Percentiles rank a stretch among this genome's conserved stretches.
Conservation (phyloP, 2,329 filamentous ascomycete genomes). For the Aspergillus fumigatus region DNA sequence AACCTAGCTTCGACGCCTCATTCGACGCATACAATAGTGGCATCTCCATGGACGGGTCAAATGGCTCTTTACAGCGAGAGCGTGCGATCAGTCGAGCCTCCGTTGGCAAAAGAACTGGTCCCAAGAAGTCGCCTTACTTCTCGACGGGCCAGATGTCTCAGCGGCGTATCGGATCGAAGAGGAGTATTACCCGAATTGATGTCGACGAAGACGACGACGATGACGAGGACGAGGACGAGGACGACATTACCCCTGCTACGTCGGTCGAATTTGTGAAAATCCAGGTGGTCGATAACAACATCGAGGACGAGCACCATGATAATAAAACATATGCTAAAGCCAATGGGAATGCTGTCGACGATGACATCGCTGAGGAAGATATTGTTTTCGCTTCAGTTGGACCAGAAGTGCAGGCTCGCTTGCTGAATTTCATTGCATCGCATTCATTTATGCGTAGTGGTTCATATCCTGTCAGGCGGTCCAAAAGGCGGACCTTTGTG, state of each 20-base stretch:
- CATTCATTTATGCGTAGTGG: slow-evolving; percentile 16
- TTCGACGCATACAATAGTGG: slow-evolving; percentile 10
- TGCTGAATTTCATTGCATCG: slow-evolving; percentile 14
- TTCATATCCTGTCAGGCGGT: slow-evolving; percentile 13
- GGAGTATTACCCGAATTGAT: slow-evolving; percentile 3
- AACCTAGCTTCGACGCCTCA: slow-evolving; percentile 16
- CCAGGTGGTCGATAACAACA: background rate
- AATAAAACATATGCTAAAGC: background rate
- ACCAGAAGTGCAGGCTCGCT: slow-evolving; percentile 1
- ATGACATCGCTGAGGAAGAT: slow-evolving; percentile 10
- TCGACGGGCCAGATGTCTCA: background rate
- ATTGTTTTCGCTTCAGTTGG: slow-evolving; percentile 13
- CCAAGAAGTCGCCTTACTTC: slow-evolving; percentile 9
- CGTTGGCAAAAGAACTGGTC: background rate
- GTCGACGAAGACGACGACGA: background rate
- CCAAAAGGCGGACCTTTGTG: slow-evolving; percentile 17
- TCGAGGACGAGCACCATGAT: background rate
- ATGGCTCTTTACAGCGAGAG: background rate
- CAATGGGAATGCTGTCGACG: background rate
- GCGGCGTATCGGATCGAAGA: background rate
- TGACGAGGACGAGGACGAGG: background rate
- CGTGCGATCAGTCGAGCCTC: background rate
- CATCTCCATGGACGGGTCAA: background rate
- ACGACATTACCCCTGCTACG: background rate
- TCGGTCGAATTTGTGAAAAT: background rate